Evolutionary conservation across 2,329 filamentous ascomycete genomes (phyloP).

Genomic region (Epichloe gansuensis): DNA sequence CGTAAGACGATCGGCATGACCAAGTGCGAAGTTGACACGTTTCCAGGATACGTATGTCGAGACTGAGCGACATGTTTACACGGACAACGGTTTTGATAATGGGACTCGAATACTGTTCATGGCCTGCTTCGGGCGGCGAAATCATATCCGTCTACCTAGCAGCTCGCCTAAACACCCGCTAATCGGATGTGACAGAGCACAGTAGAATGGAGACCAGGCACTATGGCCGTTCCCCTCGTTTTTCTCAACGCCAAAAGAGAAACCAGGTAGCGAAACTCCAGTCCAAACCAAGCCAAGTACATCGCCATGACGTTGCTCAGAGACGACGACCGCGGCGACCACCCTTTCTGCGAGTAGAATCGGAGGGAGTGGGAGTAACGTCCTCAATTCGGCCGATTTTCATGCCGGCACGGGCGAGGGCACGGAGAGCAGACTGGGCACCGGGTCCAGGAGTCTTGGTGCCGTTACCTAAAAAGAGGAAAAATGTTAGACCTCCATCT

Average conservation of each 20-base stretch:
- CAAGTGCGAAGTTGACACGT: too few relatives aligned
- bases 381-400: constrained; percentile 99
- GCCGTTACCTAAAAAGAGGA: constrained; percentile 59
- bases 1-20: too few relatives aligned
- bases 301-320: constrained; percentile 37
- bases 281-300: constrained; percentile 20
- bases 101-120: constrained; percentile 25
- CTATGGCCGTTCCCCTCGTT: constrained; percentile 58
- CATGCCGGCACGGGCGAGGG: constrained; percentile 97
- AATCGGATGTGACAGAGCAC: constrained; percentile 28
- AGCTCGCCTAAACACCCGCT: constrained; percentile 14
- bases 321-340: constrained; percentile 99
- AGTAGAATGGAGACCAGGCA: constrained; percentile 51
- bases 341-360: constrained; percentile 99
- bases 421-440: constrained; percentile 97
- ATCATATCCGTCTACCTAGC: constrained; percentile 29
- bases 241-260: constrained; percentile 54
- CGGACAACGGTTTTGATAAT: neutral
- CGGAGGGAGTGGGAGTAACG: constrained; percentile 96
- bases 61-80: neutral
- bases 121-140: constrained; percentile 32
- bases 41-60: neutral
- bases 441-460: constrained; percentile 99
- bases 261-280: constrained; percentile 34
- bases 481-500: neutral